phyloP scores from a whole-genome alignment of 495 filamentous ascomycete species.

The Tuber borchii region DNA sequence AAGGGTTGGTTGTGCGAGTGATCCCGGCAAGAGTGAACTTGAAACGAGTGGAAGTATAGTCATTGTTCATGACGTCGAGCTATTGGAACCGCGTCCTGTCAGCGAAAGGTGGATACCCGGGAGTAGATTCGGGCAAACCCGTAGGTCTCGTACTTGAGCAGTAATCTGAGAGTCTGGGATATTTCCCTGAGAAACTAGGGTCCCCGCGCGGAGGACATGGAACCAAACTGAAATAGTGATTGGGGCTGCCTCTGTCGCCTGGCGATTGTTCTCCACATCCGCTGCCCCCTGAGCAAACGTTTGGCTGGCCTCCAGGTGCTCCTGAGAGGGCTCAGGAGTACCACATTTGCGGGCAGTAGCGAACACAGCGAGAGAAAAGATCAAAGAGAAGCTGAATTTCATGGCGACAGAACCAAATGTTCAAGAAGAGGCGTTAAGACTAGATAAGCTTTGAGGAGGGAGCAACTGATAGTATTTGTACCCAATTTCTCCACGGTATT shows the following conservation, averaged over 20 bases:
- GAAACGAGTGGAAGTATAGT: conserved; percentile 51
- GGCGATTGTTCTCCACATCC: conserved; percentile 40
- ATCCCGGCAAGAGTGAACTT: conserved; percentile 51
- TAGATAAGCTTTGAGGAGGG: conserved; percentile 5
- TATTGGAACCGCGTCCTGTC: conserved; percentile 38
- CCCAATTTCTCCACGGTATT: neutral
- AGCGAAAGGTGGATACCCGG: conserved; percentile 11
- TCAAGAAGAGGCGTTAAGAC: conserved; percentile 9
- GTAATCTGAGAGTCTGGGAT: conserved; percentile 46
- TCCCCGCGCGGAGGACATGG: conserved; percentile 55
- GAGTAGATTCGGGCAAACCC: conserved; percentile 5
- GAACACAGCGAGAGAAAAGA: conserved; percentile 22
- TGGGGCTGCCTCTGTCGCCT: conserved; percentile 33
- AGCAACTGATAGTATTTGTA: conserved; percentile 24
- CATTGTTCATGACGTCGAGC: conserved; percentile 48
- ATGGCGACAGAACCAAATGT: conserved; percentile 16
- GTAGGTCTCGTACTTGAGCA: conserved; percentile 40
- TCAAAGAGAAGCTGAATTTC: conserved; percentile 19
- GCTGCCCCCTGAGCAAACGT: conserved; percentile 26
- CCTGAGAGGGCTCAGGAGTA: conserved; percentile 44
- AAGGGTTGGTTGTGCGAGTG: conserved; percentile 53
- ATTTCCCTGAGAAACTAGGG: conserved; percentile 47
- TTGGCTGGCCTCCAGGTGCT: conserved; percentile 40
- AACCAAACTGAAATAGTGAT: conserved; percentile 54
- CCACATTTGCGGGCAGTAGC: conserved; percentile 44